phyloP scores from a whole-genome alignment of 371 early-diverging fungal species.

The Mycotypha africana region DNA sequence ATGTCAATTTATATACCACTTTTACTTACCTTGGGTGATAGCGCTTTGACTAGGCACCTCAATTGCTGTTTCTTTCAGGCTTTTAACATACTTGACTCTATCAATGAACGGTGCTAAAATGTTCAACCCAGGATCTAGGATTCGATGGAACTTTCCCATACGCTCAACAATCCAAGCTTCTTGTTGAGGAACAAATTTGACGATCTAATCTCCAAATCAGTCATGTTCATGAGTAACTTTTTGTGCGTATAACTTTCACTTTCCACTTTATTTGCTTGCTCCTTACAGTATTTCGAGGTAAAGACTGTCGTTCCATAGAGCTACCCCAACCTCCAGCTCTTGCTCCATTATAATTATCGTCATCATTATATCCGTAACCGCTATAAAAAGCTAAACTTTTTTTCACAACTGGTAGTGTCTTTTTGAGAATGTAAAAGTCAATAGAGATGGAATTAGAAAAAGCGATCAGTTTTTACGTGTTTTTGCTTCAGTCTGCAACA shows the following conservation, averaged over 20 bases:
- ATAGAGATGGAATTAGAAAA: too few species aligned
- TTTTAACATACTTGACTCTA: conserved; percentile 87
- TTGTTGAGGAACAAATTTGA: conserved; percentile 98
- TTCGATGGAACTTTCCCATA: conserved; percentile 80
- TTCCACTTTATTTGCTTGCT: neutral
- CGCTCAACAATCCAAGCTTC: conserved; percentile 94
- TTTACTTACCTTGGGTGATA: conserved; percentile 77
- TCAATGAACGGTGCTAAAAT: conserved; percentile 87
- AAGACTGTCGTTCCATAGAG: conserved; percentile 29
- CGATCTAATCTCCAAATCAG: too few species aligned
- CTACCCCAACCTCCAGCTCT: conserved; percentile 24
- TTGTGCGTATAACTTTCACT: neutral
- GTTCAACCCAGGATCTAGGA: conserved; percentile 90
- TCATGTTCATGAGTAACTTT: too few species aligned
- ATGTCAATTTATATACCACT: too few species aligned
- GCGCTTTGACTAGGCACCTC: conserved; percentile 93
- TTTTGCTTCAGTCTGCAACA: neutral
- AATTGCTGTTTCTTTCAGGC: conserved; percentile 92
- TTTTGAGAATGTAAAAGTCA: too few species aligned
- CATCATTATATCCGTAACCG: conserved; percentile 27
- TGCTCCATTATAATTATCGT: conserved; percentile 21
- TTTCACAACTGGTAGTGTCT: conserved; percentile 15
- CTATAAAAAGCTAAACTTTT: conserved; percentile 22
- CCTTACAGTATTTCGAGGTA: conserved; percentile 50
- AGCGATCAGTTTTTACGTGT: neutral